Percentiles rank a stretch among this genome's conserved stretches.
These are phyloP conservation scores for Mantamonas sphyraenae DNA, from an alignment of 78 protist species.

Conservation along the genomic window DNA sequence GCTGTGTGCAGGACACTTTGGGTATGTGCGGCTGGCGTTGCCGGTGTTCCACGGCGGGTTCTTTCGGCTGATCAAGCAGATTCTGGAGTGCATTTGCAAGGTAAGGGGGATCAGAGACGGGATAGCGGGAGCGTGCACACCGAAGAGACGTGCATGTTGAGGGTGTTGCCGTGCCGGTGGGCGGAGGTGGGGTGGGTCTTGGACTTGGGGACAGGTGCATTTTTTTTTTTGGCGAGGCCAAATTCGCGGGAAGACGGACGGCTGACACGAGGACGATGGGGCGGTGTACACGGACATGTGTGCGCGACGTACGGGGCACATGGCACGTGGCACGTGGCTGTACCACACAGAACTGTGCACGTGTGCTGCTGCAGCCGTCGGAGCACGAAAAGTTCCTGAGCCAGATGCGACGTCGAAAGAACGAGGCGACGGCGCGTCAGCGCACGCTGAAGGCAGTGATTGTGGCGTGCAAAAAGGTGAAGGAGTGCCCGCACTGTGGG, in stretches of 20 bases:
- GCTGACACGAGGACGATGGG: too few relatives aligned
- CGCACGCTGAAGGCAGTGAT: not conserved
- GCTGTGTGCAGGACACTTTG: constrained; percentile 97
- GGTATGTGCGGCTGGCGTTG: constrained; percentile 71
- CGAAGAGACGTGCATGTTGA: not conserved
- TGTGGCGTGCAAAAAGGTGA: constrained; percentile 24
- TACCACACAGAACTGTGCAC: too few relatives aligned
- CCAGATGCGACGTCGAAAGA: too few relatives aligned
- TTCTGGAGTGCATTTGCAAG: constrained; percentile 85
- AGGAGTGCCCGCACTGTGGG: constrained; percentile 77
- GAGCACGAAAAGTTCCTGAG: too few relatives aligned
- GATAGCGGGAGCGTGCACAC: not conserved
- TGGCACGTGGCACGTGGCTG: too few relatives aligned
- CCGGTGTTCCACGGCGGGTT: constrained; percentile 97
- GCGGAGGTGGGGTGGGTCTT: too few relatives aligned
- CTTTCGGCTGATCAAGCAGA: constrained; percentile 53
- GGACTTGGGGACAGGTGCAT: too few relatives aligned
- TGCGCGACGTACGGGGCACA: too few relatives aligned
- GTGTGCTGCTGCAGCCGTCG: too few relatives aligned
- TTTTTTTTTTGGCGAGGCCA: not conserved
- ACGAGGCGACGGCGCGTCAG: too few relatives aligned
- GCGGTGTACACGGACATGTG: too few relatives aligned
- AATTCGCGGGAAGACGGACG: too few relatives aligned
- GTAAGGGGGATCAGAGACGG: not conserved
- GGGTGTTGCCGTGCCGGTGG: not conserved